Percentiles rank a stretch among this genome's conserved stretches.
These are phyloP conservation scores for Thermochaetoides thermophila DNA, from an alignment of 495 filamentous ascomycete species.

Conservation along the genomic window DNA sequence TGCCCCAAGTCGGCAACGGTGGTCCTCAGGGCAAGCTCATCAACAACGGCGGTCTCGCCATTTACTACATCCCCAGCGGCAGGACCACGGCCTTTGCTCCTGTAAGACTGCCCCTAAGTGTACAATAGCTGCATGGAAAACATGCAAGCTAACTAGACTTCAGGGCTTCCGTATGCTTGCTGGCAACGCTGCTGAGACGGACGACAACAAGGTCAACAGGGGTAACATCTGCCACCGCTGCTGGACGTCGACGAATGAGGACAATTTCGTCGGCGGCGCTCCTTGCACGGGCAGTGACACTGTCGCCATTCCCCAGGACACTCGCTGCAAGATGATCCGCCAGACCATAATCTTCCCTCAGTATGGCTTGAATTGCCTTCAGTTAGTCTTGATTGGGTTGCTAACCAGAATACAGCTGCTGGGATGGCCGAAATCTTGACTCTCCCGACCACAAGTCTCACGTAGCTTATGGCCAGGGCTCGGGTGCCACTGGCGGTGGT, in stretches of 20 bases:
- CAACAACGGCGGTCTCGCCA: conserved; percentile 46
- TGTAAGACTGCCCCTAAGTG: conserved; percentile 35
- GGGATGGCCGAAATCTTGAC: conserved; percentile 43
- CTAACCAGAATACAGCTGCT: conserved; percentile 21
- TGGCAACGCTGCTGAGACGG: conserved; percentile 35
- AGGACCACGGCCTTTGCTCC: conserved; percentile 39
- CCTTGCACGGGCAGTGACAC: conserved; percentile 38
- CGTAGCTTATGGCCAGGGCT: conserved; percentile 40
- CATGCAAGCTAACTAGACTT: no score
- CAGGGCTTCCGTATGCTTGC: conserved; percentile 44
- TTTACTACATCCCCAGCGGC: conserved; percentile 32
- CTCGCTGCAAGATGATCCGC: conserved; percentile 40
- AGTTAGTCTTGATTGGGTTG: not conserved
- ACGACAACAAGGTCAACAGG: conserved; percentile 29
- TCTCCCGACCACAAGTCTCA: conserved; percentile 48
- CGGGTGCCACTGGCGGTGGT: conserved; percentile 37
- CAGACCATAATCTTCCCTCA: conserved; percentile 45
- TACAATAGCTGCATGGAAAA: no score
- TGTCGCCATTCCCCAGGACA: conserved; percentile 36
- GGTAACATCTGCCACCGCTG: conserved; percentile 43
- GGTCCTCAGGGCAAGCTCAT: conserved; percentile 44
- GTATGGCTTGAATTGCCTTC: not conserved
- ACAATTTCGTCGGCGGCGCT: conserved; percentile 30
- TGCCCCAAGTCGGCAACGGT: conserved; percentile 47
- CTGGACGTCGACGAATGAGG: conserved; percentile 35